phyloP scores from a whole-genome alignment of 129 eudicot species.

The Tagetes erecta region DNA sequence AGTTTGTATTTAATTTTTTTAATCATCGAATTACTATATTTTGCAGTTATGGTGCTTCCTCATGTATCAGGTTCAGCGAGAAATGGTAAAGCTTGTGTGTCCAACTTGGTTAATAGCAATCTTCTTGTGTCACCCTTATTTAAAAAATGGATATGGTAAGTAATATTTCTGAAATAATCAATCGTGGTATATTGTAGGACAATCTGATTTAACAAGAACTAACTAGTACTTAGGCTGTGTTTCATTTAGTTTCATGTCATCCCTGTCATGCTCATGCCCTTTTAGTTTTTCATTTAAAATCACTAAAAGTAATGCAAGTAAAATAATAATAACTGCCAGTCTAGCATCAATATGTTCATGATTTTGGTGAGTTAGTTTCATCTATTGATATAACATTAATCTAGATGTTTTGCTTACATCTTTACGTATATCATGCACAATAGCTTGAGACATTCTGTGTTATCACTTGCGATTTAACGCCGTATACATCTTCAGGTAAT shows the following conservation, averaged over 20 bases:
- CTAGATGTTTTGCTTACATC: background rate
- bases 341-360: conserved; percentile 37
- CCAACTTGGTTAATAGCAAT: conserved; percentile 37
- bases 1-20: conserved; percentile 29
- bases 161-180: conserved; percentile 6
- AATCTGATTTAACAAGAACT: conserved; percentile 14
- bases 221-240: conserved; percentile 17
- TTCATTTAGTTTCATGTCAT: conserved; percentile 9
- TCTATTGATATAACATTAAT: conserved; percentile 12
- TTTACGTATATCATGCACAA: background rate
- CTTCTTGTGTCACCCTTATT: conserved; percentile 29
- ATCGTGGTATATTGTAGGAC: conserved; percentile 24
- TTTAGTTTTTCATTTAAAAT: background rate
- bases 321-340: background rate
- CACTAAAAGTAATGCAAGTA: background rate
- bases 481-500: conserved; percentile 31
- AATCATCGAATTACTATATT: conserved; percentile 32
- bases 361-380: conserved; percentile 26
- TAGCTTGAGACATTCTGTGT: conserved; percentile 3
- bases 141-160: conserved; percentile 13
- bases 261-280: conserved; percentile 8
- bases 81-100: conserved; percentile 30
- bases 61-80: conserved; percentile 32
- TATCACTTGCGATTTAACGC: background rate
- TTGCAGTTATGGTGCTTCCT: conserved; percentile 31